Conservation (phyloP, 108 stramenopile species). For the Schizochytrium sp. region DNA sequence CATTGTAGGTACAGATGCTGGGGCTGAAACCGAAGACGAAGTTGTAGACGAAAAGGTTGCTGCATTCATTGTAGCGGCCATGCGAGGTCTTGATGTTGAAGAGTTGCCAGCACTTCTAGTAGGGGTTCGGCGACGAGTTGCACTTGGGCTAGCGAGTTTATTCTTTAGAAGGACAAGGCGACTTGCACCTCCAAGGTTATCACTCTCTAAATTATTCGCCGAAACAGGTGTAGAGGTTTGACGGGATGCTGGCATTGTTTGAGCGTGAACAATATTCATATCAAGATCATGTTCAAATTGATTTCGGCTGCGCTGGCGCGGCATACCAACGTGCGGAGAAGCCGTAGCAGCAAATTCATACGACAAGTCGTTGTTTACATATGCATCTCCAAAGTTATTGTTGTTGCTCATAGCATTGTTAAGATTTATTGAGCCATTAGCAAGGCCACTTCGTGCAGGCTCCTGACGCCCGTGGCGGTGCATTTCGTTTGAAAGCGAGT, state of each 20-base stretch:
- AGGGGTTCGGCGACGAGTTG: not conserved
- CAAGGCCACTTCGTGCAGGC: not conserved
- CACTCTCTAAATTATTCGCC: not conserved
- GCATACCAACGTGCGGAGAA: not conserved
- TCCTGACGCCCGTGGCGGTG: conserved; percentile 24
- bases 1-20: too few relatives aligned
- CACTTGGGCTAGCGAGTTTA: conserved; percentile 23
- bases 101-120: not conserved
- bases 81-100: not conserved
- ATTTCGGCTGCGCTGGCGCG: not conserved
- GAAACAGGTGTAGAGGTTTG: not conserved
- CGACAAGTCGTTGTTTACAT: not conserved
- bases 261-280: too few relatives aligned
- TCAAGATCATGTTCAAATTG: not conserved
- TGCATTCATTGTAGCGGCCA: not conserved
- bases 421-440: not conserved
- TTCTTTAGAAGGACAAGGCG: conserved; percentile 13
- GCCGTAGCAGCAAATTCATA: conserved; percentile 54
- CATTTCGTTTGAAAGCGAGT: conserved; percentile 40
- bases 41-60: too few relatives aligned
- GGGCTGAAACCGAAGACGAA: too few relatives aligned
- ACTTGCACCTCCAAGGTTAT: not conserved
- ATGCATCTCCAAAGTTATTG: not conserved
- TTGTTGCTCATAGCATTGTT: too few relatives aligned
- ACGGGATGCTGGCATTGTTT: too few relatives aligned